Conservation (phyloP, 2,329 filamentous ascomycete species). For the Cladophialophora carrionii region DNA sequence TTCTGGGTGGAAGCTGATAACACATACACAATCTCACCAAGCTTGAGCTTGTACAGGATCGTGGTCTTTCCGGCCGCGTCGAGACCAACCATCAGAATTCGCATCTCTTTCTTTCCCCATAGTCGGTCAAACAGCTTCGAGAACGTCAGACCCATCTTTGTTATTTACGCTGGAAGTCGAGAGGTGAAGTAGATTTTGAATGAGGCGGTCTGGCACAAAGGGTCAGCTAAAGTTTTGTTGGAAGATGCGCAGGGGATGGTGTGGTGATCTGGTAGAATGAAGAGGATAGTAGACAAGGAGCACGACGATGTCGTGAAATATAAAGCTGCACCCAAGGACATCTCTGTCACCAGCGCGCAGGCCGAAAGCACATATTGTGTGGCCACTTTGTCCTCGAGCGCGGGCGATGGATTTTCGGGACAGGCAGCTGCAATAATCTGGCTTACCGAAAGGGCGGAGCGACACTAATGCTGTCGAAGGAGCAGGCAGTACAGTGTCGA, state of each 20-base stretch:
- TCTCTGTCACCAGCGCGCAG: slow-evolving; percentile 24
- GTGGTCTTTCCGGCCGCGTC: slow-evolving; percentile 99
- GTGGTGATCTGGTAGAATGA: slow-evolving; percentile 1
- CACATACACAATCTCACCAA: slow-evolving; percentile 61
- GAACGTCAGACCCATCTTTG: slow-evolving; percentile 94
- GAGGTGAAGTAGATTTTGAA: slow-evolving; percentile 40
- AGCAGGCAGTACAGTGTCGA: slow-evolving; percentile 31
- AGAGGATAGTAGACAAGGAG: slow-evolving; percentile 7
- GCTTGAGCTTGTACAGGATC: slow-evolving; percentile 99
- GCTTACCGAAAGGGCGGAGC: slow-evolving; percentile 34
- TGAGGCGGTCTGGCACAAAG: slow-evolving; percentile 43
- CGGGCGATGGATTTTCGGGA: slow-evolving; percentile 13
- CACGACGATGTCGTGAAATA: slow-evolving; percentile 10
- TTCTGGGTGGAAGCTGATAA: slow-evolving; percentile 5
- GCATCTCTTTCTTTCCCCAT: slow-evolving; percentile 99
- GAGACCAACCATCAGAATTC: slow-evolving; percentile 99
- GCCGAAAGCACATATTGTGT: slow-evolving; percentile 31
- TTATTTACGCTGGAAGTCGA: slow-evolving; percentile 43
- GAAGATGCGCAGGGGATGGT: slow-evolving; percentile 7
- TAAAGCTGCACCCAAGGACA: slow-evolving; percentile 16
- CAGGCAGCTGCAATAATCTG: slow-evolving; percentile 36
- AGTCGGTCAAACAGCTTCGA: slow-evolving; percentile 95
- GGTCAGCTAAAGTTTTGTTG: slow-evolving; percentile 32
- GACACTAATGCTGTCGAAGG: slow-evolving; percentile 28
- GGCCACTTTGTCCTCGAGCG: slow-evolving; percentile 39